Evolutionary conservation across 805 yeast species (phyloP), one percentile per base, ranked within the genome.

Genomic region (Metschnikowia drakensbergensis): DNA sequence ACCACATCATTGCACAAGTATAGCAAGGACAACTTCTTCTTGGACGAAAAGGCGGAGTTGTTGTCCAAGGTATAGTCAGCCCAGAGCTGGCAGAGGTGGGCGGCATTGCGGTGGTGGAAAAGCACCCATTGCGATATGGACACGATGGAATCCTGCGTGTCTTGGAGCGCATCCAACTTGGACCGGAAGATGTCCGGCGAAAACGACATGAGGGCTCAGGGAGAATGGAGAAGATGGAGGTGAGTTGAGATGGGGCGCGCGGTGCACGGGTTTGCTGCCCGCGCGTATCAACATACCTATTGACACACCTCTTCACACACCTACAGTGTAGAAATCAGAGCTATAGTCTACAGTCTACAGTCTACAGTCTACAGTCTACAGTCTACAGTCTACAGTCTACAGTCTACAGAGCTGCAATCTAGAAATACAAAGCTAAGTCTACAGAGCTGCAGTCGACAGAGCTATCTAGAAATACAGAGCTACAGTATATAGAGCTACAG

Each of bases 1-100:
- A 88, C 84, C 23, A 88, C 83, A 55, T 88, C 96, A 63, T 88
- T 88, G 45, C 86, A 84, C 10, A 88, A 69, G 59, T 88, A 88
- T 25, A 88, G 72, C 48, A 85, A 65, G 2, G 84, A 74, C 45
- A 84, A 71, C 50, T 75, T 77, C 57, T 77, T 73, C 13, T 50
- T 53, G 53, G 49, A 52, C 31, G 37, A 36, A n/a, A 39, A 17
- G 28, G 50, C 38, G 28, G 39, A 26, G 35, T 30, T 31, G 22
- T 49, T 35, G n/a, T 54, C 45, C 30, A 55, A 45, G 0, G 78
- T 55, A 46, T 66, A 70, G 26, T 62, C 56, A 6, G 71, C 63
- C 89, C 89, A 84, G 4, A 75, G 66, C 27, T 65, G 60, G 7
- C 83, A 87, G 29, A 80, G 72, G 28, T 74, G 71, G 2, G 60